Conservation (phyloP, 2,329 filamentous ascomycete species). For the Colletotrichum euphorbiae region DNA sequence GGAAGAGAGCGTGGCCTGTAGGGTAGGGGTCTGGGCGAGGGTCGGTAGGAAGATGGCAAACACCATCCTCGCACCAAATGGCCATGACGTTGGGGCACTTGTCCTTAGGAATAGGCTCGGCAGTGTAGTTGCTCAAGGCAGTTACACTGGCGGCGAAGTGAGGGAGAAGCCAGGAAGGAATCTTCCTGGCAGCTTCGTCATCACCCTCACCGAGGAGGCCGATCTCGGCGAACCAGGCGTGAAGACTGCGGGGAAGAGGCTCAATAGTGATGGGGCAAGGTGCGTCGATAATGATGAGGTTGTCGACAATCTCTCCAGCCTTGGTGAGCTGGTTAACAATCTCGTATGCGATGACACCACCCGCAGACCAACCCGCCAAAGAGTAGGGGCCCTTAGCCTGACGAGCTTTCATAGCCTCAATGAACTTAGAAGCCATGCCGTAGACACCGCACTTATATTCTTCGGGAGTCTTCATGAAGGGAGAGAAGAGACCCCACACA, state of each 20-base stretch:
- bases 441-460: conserved; percentile 68
- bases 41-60: conserved; percentile 74
- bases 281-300: conserved; percentile 74
- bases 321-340: conserved; percentile 70
- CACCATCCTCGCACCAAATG: conserved; percentile 80
- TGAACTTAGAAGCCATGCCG: conserved; percentile 63
- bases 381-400: conserved; percentile 77
- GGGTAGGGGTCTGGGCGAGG: conserved; percentile 72
- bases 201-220: conserved; percentile 75
- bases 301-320: conserved; percentile 67
- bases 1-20: conserved; percentile 72
- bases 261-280: conserved; percentile 76
- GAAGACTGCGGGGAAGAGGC: conserved; percentile 71
- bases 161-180: conserved; percentile 78
- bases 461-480: conserved; percentile 71
- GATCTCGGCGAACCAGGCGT: conserved; percentile 78
- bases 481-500: conserved; percentile 68
- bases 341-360: conserved; percentile 78
- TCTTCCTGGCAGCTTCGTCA: conserved; percentile 60
- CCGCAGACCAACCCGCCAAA: conserved; percentile 81
- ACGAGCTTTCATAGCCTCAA: conserved; percentile 72
- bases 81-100: conserved; percentile 71
- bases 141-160: conserved; percentile 78
- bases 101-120: conserved; percentile 69
- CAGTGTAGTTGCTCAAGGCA: conserved; percentile 76